These are phyloP conservation scores for Fusarium redolens DNA, from an alignment of 2,329 filamentous ascomycete genomes.

Conservation along the genomic window DNA sequence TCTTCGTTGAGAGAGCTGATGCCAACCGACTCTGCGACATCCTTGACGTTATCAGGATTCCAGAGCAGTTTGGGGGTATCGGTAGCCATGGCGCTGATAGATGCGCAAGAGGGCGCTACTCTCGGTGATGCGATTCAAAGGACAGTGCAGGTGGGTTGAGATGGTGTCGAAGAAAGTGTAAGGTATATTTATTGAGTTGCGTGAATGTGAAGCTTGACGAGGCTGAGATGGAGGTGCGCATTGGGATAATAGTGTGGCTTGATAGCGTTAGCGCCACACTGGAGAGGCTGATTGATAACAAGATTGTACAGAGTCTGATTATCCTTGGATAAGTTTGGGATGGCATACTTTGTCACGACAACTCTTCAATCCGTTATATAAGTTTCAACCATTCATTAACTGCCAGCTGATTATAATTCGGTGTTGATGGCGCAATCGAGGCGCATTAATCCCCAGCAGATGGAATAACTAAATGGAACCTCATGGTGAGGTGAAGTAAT, in stretches of 20 bases:
- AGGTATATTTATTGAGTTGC: background rate
- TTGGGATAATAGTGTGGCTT: conserved; percentile 18
- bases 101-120: background rate
- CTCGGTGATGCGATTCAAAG: background rate
- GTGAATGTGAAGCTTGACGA: conserved; percentile 23
- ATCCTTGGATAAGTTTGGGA: too few species aligned
- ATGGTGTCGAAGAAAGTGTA: background rate
- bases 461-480: too few species aligned
- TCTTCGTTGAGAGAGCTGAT: conserved; percentile 85
- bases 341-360: too few species aligned
- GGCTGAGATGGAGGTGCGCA: conserved; percentile 14
- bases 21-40: conserved; percentile 96
- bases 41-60: conserved; percentile 95
- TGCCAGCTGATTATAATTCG: background rate
- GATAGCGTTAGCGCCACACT: conserved; percentile 14
- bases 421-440: background rate
- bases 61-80: conserved; percentile 74
- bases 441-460: background rate
- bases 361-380: too few species aligned
- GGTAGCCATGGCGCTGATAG: conserved; percentile 49
- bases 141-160: background rate
- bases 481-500: too few species aligned
- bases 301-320: too few species aligned
- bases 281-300: background rate
- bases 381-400: background rate